These are phyloP conservation scores for Arabis alpina DNA, from an alignment of 345 rosid genomes.

Conservation along the genomic window DNA sequence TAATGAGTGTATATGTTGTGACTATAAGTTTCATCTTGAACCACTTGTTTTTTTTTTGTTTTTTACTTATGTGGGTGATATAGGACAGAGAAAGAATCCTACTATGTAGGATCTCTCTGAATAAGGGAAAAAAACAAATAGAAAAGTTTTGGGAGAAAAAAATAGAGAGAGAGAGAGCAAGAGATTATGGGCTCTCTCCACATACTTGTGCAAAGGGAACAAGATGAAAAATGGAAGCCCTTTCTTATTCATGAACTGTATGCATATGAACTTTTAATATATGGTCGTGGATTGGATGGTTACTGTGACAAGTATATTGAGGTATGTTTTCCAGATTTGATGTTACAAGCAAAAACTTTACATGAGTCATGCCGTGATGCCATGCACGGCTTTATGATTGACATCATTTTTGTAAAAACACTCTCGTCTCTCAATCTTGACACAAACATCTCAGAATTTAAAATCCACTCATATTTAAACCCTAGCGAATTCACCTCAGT, in stretches of 20 bases:
- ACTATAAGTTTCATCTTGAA: constrained; percentile 25
- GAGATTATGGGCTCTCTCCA: constrained; percentile 12
- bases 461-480: too few species aligned
- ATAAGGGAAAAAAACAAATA: constrained; percentile 20
- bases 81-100: constrained; percentile 42
- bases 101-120: constrained; percentile 40
- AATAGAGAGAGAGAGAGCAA: constrained; percentile 17
- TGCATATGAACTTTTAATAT: constrained; percentile 22
- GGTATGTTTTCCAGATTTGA: neutral
- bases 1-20: constrained; percentile 34
- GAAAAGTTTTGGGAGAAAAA: constrained; percentile 26
- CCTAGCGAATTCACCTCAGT: too few species aligned
- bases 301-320: constrained; percentile 5
- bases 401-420: too few species aligned
- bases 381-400: too few species aligned
- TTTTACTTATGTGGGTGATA: constrained; percentile 32
- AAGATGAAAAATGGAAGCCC: constrained; percentile 21
- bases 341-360: constrained; percentile 9
- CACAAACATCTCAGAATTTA: too few species aligned
- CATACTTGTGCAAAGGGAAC: constrained; percentile 26
- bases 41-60: constrained; percentile 1
- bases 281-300: constrained; percentile 32
- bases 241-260: constrained; percentile 32
- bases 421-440: too few species aligned
- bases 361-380: too few species aligned